Base-by-base conservation (phyloP, 176 grass and related monocot genomes). In the Avena insularis region DNA sequence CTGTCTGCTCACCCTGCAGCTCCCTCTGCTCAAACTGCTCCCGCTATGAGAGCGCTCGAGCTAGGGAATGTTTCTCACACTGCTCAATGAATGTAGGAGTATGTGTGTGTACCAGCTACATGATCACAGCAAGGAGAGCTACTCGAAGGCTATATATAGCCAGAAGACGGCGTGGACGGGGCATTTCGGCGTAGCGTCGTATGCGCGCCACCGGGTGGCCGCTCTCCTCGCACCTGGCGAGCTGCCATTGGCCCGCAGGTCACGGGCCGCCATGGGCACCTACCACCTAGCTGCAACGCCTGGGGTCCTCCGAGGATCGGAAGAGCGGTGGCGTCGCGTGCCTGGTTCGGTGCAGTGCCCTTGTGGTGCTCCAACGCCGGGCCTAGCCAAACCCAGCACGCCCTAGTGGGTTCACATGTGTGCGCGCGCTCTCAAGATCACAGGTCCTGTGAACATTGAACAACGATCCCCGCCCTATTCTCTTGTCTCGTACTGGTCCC, bases 311-410 rank as follows among this genome's bases (percentile, higher is more conserved):
- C 23, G 54, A 78, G 38, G 82, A 69, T 43, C 40, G 63, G 31
- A 45, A 48, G 23, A 91, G 62, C 63, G 21, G 53, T 33, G 38
- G 51, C 33, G 58, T 86, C 71, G 71, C n/a, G 8, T 35, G 4
- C 15, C 15, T 4, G 14, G 86, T 86, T 65, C 64, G 78, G 86
- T 82, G 71, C 71, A 64, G 90, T 88, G 86, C 63, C 9, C 63
- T 88, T 82, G 71, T 86, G 86, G 90, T 86, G 86, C 90, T 76
- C 83, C 54, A 79, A 81, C 86, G 19, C 90, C 86, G 90, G 90
- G 83, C 86, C 90, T 89, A 91, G 78, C 78, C 78, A 67, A 8
- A 5, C 51, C 3, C 21, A 31, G 77, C 90, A 86, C 56, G 23
- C 36, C n/a, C 79, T 89, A 12, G 53, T 48, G 85, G 78, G 49